A percentile compares a stretch with the other conserved stretches of the same genome.
phyloP scores from a whole-genome alignment of 768 basidiomycete genomes.

The Hirschioporus abietinus region DNA sequence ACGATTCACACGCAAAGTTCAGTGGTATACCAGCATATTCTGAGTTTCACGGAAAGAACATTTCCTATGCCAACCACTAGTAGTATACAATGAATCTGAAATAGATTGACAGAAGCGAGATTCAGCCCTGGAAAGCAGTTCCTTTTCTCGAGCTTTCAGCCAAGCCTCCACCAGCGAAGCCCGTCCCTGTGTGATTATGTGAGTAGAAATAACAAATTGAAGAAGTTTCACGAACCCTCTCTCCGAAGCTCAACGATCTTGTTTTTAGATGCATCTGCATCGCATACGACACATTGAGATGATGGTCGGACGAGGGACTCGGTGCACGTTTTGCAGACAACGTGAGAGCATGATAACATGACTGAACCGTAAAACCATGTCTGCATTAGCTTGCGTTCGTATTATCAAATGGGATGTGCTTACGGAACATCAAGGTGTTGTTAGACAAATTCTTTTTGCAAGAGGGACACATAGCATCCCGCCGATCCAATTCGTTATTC shows the following conservation, averaged over 20 bases:
- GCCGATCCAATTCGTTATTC: conserved; percentile 31
- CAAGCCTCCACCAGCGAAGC: conserved; percentile 90
- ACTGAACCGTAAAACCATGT: no score
- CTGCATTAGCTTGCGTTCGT: background rate
- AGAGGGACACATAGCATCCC: conserved; percentile 74
- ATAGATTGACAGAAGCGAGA: background rate
- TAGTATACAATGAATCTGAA: background rate
- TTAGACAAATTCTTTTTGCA: conserved; percentile 86
- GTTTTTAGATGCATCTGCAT: conserved; percentile 53
- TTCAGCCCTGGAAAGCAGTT: conserved; percentile 79
- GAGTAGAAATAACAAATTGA: background rate
- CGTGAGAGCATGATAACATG: conserved; percentile 85
- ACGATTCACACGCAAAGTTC: background rate
- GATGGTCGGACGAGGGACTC: conserved; percentile 78
- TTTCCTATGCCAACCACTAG: background rate
- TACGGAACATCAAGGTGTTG: conserved; percentile 64
- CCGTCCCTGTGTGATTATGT: conserved; percentile 55
- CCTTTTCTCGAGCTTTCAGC: conserved; percentile 82
- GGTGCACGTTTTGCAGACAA: conserved; percentile 86
- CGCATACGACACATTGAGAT: conserved; percentile 86
- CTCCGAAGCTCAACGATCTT: conserved; percentile 82
- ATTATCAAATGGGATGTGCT: conserved; percentile 21
- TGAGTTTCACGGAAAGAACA: no score
- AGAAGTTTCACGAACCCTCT: conserved; percentile 57
- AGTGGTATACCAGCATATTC: background rate